phyloP scores from a whole-genome alignment of 148 eudicot species.

The Rhododendron kiyosumense region DNA sequence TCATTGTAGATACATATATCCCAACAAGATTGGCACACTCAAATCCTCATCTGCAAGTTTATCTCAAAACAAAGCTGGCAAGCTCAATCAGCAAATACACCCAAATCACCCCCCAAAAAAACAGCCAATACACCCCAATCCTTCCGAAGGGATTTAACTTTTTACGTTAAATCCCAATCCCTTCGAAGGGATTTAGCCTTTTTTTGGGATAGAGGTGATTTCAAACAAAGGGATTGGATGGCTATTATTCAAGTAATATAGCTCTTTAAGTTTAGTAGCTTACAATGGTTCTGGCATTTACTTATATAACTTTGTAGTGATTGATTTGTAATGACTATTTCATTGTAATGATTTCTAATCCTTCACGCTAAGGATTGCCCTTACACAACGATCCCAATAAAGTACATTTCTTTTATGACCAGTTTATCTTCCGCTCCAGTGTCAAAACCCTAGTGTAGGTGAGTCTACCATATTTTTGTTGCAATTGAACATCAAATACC shows the following conservation, averaged over 20 bases:
- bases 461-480: not conserved
- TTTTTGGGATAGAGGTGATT: not conserved
- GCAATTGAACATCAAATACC: not conserved
- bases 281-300: not conserved
- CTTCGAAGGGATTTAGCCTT: not conserved
- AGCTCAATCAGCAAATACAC: not conserved
- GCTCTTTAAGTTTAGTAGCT: not conserved
- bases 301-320: not conserved
- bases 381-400: not conserved
- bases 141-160: not conserved
- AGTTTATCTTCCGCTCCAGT: not conserved
- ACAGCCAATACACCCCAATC: not conserved
- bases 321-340: not conserved
- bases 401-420: not conserved
- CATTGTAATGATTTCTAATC: not conserved
- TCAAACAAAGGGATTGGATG: not conserved
- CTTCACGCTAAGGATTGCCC: too few species aligned
- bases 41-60: not conserved
- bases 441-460: not conserved
- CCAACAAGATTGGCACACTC: not conserved
- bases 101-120: not conserved
- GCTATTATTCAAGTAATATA: not conserved
- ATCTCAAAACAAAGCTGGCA: not conserved
- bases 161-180: not conserved
- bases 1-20: not conserved